Conservation (phyloP, 1,139 yeast genomes). For the Pneumocystis jirovecii region DNA sequence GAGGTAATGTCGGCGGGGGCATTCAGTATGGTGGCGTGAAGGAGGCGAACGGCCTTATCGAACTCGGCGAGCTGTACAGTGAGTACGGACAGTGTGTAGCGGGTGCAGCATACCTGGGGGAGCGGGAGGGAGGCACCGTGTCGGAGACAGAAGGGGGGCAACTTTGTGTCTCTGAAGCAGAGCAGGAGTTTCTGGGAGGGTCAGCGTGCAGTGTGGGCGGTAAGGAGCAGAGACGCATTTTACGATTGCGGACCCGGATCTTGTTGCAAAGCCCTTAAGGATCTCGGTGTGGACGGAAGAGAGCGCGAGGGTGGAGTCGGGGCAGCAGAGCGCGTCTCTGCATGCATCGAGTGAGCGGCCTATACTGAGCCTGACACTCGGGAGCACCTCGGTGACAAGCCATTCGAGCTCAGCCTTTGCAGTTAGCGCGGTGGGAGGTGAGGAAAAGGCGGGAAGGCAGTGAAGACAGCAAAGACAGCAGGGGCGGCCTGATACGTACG, state of each 20-base stretch:
- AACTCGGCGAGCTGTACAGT: background rate
- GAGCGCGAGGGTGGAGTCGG: slow-evolving; percentile 2
- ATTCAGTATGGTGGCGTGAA: too few relatives aligned
- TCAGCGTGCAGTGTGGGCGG: too few relatives aligned
- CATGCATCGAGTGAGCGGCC: slow-evolving; percentile 5
- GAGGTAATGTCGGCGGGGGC: background rate
- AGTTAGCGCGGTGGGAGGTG: too few relatives aligned
- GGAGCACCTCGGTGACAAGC: slow-evolving; percentile 7
- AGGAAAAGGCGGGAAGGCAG: too few relatives aligned
- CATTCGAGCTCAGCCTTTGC: slow-evolving; percentile 4
- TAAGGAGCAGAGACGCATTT: slow-evolving; percentile 2
- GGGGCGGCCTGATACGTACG: too few relatives aligned
- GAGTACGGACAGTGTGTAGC: too few relatives aligned
- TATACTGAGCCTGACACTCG: slow-evolving; percentile 2
- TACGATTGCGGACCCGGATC: slow-evolving; percentile 5
- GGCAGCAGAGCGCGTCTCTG: background rate
- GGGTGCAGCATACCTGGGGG: background rate
- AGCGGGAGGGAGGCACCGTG: too few relatives aligned
- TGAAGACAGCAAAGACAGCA: too few relatives aligned
- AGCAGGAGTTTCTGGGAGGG: background rate
- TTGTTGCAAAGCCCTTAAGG: slow-evolving; percentile 7
- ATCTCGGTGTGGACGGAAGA: slow-evolving; percentile 8
- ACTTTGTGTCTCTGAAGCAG: background rate
- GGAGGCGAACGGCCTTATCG: too few relatives aligned
- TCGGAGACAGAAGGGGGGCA: too few relatives aligned